phyloP scores from a whole-genome alignment of 2,329 filamentous ascomycete genomes.

The Colletotrichum musicola region DNA sequence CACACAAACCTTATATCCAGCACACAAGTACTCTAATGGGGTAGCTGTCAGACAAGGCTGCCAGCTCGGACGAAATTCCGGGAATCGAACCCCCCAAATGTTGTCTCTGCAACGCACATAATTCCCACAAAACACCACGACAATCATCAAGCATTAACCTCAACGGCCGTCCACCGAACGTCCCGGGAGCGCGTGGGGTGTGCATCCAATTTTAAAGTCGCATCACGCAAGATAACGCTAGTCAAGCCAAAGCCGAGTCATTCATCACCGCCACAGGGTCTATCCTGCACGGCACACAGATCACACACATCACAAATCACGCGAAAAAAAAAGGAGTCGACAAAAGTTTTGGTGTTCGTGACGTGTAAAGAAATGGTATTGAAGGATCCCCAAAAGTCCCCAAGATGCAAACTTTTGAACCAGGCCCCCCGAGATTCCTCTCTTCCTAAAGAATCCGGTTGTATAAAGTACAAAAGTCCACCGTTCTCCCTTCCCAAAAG shows the following conservation, averaged over 20 bases:
- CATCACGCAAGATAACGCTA: conserved; percentile 21
- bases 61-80: too few species aligned
- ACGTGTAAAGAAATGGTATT: conserved; percentile 38
- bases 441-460: conserved; percentile 45
- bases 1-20: too few species aligned
- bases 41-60: too few species aligned
- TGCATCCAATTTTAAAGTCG: conserved; percentile 1
- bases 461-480: conserved; percentile 52
- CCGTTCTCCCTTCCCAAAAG: conserved; percentile 23
- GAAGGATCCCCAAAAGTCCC: conserved; percentile 34
- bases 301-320: conserved; percentile 9
- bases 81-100: too few species aligned
- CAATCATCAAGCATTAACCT: too few species aligned
- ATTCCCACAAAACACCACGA: conserved; percentile 4
- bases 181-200: conserved; percentile 1
- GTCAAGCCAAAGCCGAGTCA: conserved; percentile 7
- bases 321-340: neutral
- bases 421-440: conserved; percentile 36
- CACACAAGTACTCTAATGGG: too few species aligned
- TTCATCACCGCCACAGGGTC: conserved; percentile 11
- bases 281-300: neutral
- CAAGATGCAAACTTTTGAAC: conserved; percentile 43
- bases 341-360: conserved; percentile 5
- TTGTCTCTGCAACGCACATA: neutral
- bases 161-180: neutral